Base-by-base conservation (phyloP, 768 basidiomycete species). In the Artomyces pyxidatus region DNA sequence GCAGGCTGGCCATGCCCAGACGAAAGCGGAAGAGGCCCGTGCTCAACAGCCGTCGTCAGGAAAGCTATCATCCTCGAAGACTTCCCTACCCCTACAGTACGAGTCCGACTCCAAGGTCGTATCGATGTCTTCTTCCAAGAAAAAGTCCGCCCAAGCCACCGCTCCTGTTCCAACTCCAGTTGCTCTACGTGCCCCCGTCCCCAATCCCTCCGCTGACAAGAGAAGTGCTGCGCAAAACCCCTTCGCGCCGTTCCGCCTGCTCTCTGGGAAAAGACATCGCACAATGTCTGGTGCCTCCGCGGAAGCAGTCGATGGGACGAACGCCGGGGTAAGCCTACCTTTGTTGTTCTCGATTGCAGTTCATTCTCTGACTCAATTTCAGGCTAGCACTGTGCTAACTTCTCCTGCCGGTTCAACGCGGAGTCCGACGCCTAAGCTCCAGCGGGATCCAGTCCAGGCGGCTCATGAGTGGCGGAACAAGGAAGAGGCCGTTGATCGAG, bases 291-390 rank as follows among this genome's bases (percentile, higher is more conserved):
- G 77, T 30, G 81, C 80, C 28, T 90, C 88, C 37, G 69, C 85
- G 27, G 88, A 90, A 61, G 88, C 85, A 22, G 75, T 80, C 56
- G 80, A 88, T 58, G 88, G 88, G 30, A 87, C 85, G 6, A 49
- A 51, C 17, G 56, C 54, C 47, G 82, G 83, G 42, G 88, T 89
- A 63, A 65, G 84, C 59, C 29, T 62, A 9, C 12, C 26, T 45
- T 48, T 29, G 6, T 27, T 49, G n/a, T 48, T 10, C 23, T 47
- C 48, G 26, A 35, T 32, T 39, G n/a, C 35, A 26, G 35, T 51
- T 23, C 48, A 42, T 41, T 47, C 35, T 3, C 42, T 32, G 43
- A 45, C 60, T 50, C 10, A 57, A 4, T 14, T 37, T 41, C 30
- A 84, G 82, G 65, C 80, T 14, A 88, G 80, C 57, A 87, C 88